phyloP scores from a whole-genome alignment of 768 basidiomycete species.

The Lactarius hatsudake region DNA sequence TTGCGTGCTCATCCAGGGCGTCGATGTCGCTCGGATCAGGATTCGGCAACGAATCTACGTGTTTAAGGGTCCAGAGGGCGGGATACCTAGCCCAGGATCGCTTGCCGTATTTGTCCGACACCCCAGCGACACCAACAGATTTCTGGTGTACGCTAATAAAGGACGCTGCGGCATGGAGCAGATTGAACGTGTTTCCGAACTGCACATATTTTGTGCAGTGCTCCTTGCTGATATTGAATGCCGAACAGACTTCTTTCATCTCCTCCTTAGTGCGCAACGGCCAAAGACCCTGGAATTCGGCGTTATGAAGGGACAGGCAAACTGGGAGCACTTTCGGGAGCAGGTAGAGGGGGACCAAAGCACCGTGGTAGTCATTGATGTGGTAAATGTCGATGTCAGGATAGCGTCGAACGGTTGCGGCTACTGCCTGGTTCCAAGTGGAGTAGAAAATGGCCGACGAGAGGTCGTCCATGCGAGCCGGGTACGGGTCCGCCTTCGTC shows the following conservation, averaged over 20 bases:
- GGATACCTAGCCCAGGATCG: slow-evolving; percentile 97
- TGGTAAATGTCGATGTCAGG: slow-evolving; percentile 93
- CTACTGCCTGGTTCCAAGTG: slow-evolving; percentile 97
- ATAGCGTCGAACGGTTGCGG: slow-evolving; percentile 81
- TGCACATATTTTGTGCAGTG: slow-evolving; percentile 96
- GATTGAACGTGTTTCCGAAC: slow-evolving; percentile 96
- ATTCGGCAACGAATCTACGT: slow-evolving; percentile 93
- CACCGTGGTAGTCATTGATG: slow-evolving; percentile 94
- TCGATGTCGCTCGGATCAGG: slow-evolving; percentile 95
- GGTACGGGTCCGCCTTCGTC: slow-evolving; percentile 94
- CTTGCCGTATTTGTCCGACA: slow-evolving; percentile 97
- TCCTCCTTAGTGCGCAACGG: slow-evolving; percentile 95
- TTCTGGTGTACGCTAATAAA: slow-evolving; percentile 94
- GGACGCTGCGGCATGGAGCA: slow-evolving; percentile 89
- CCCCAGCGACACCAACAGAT: slow-evolving; percentile 90
- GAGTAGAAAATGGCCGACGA: slow-evolving; percentile 97
- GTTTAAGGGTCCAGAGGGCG: slow-evolving; percentile 92
- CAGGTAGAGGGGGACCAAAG: slow-evolving; percentile 86
- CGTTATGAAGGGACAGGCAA: slow-evolving; percentile 92
- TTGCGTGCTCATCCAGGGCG: slow-evolving; percentile 78
- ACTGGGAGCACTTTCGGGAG: slow-evolving; percentile 87
- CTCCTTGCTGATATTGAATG: slow-evolving; percentile 96
- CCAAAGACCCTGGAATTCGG: slow-evolving; percentile 97
- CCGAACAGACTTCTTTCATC: slow-evolving; percentile 97
- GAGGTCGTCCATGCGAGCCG: slow-evolving; percentile 95